A percentile compares a stretch with the other conserved stretches of the same genome.
phyloP scores from a whole-genome alignment of 2,329 filamentous ascomycete genomes.

The Beauveria asiatica region DNA sequence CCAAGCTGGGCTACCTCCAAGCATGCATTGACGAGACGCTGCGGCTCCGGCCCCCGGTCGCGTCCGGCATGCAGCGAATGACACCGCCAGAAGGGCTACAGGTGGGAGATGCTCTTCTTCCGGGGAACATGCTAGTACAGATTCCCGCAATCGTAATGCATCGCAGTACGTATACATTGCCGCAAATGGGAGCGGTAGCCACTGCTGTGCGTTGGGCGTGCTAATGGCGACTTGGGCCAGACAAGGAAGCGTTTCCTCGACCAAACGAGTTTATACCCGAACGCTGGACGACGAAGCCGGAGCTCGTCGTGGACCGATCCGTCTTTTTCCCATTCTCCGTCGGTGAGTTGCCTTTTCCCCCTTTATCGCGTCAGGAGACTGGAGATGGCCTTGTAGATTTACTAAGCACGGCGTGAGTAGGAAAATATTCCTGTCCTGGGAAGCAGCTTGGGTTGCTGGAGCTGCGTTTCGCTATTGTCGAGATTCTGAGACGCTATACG shows the following conservation, averaged over 20 bases:
- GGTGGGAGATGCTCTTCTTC: slow-evolving; percentile 26
- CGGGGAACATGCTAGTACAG: slow-evolving; percentile 27
- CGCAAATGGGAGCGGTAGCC: no score
- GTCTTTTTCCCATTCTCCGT: slow-evolving; percentile 21
- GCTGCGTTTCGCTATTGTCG: not conserved
- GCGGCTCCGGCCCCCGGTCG: slow-evolving; percentile 29
- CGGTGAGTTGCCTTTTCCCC: slow-evolving; percentile 14
- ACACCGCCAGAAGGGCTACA: slow-evolving; percentile 29
- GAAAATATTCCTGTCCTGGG: slow-evolving; percentile 25
- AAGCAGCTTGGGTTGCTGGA: slow-evolving; percentile 29
- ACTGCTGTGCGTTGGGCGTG: not conserved
- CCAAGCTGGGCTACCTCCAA: slow-evolving; percentile 22
- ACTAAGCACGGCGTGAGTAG: not conserved
- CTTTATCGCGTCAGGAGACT: not conserved
- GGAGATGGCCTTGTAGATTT: not conserved
- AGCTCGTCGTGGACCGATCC: slow-evolving; percentile 18
- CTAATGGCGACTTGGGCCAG: not conserved
- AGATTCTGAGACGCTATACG: slow-evolving; percentile 3
- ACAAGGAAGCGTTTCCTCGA: slow-evolving; percentile 14
- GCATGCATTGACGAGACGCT: slow-evolving; percentile 32
- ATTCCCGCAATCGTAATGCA: slow-evolving; percentile 19
- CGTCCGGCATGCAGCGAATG: slow-evolving; percentile 24
- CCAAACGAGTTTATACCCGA: slow-evolving; percentile 25
- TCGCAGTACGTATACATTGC: not conserved
- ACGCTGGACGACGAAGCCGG: slow-evolving; percentile 24